Percentiles rank a stretch among this genome's conserved stretches.
These are phyloP conservation scores for Fonsecaea pugnacius DNA, from an alignment of 2,329 filamentous ascomycete genomes.

Conservation along the genomic window DNA sequence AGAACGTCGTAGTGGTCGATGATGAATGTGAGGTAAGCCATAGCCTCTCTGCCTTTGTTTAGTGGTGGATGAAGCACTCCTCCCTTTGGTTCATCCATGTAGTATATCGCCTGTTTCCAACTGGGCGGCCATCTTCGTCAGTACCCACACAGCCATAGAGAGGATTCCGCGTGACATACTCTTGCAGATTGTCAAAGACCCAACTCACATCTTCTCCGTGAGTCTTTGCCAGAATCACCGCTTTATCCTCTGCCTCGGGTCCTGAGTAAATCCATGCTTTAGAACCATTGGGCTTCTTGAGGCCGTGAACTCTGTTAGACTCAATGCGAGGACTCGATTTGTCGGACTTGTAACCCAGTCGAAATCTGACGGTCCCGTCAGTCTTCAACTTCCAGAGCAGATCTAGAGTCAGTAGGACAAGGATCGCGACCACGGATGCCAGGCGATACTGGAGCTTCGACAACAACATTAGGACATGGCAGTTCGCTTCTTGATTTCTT, in stretches of 20 bases:
- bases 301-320: neutral
- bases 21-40: slow-evolving; percentile 54
- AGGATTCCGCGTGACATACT: slow-evolving; percentile 42
- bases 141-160: neutral
- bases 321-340: neutral
- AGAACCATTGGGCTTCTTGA: neutral
- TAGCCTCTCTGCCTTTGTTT: slow-evolving; percentile 55
- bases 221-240: slow-evolving; percentile 52
- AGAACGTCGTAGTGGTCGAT: slow-evolving; percentile 51
- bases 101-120: slow-evolving; percentile 54
- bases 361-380: neutral
- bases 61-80: slow-evolving; percentile 38
- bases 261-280: slow-evolving; percentile 11
- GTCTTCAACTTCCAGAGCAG: neutral
- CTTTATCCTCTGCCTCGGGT: slow-evolving; percentile 41
- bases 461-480: slow-evolving; percentile 3
- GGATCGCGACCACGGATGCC: neutral
- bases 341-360: neutral
- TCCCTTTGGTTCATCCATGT: slow-evolving; percentile 18
- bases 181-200: slow-evolving; percentile 50
- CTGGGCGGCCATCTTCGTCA: slow-evolving; percentile 33
- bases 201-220: slow-evolving; percentile 50
- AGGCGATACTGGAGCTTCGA: slow-evolving; percentile 9
- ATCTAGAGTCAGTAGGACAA: neutral
- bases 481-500: neutral